A percentile compares a stretch with the other conserved stretches of the same genome.
phyloP scores from a whole-genome alignment of 1,284 basidiomycete species.

The Marasmius oreades region DNA sequence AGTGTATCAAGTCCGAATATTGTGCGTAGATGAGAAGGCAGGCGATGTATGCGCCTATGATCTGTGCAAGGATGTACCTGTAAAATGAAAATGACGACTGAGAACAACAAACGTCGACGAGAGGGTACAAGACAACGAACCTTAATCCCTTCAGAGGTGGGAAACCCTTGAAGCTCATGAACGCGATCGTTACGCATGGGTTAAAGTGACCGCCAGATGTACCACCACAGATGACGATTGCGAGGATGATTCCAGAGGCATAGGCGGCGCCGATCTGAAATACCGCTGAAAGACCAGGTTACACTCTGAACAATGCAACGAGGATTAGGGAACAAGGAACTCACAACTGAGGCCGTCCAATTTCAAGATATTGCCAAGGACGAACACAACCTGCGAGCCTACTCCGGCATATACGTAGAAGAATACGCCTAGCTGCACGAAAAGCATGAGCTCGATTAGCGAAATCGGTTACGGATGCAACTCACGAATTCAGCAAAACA shows the following conservation, averaged over 20 bases:
- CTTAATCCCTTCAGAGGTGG: constrained; percentile 48
- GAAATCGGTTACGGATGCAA: constrained; percentile 3
- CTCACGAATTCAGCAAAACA: constrained; percentile 44
- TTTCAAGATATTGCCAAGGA: constrained; percentile 47
- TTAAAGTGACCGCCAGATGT: constrained; percentile 68
- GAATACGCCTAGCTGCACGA: constrained; percentile 37
- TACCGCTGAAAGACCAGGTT: constrained; percentile 37
- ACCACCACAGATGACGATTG: constrained; percentile 45
- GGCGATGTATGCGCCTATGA: constrained; percentile 3
- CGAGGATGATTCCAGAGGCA: constrained; percentile 58
- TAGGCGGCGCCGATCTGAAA: constrained; percentile 64
- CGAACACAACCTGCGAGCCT: constrained; percentile 53
- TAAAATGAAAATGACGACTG: no score
- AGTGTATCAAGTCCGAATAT: background rate
- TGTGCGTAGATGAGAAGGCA: constrained; percentile 4
- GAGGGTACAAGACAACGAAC: constrained; percentile 27
- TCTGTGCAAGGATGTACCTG: constrained; percentile 1
- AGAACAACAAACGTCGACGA: background rate
- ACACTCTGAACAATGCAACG: background rate
- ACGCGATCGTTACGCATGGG: constrained; percentile 55
- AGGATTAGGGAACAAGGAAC: constrained; percentile 22
- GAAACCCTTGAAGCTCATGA: constrained; percentile 52
- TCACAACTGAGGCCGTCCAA: constrained; percentile 47
- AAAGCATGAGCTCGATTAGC: constrained; percentile 19
- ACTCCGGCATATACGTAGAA: constrained; percentile 56